Evolutionary conservation across 2,329 filamentous ascomycete species (phyloP), one percentile per base, ranked within the genome.

Genomic region (Neofusicoccum sp.): DNA sequence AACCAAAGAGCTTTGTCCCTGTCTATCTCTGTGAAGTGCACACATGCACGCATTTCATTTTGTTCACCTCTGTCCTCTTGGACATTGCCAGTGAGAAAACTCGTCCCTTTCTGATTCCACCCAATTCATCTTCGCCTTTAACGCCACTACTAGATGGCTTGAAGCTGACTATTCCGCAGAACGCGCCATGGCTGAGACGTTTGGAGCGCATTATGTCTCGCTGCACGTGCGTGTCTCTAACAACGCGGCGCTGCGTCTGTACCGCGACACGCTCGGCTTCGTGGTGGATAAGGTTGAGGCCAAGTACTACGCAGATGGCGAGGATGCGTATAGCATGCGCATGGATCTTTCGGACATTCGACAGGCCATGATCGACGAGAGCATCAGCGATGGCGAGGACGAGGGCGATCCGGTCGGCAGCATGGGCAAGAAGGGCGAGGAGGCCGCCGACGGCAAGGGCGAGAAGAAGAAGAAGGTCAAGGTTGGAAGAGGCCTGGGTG

Each of bases 301-400:
- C 54, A 95, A 93, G 80, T 97, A 97, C 85, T 99, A 99, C 76
- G 95, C 95, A 64, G 95, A 99, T 77, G 94, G 94, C 65, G 95
- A 99, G 81, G 92, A 99, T 80, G 95, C 95, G 41, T 97, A 88
- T 75, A 91, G 88, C 74, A 99, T 99, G 95, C 89, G 88, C 66
- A 90, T 97, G 76, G 90, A 98, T 72, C 84, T 99, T 47, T 78
- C 79, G 2, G 79, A 81, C 56, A 74, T 89, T 48, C 79, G 82
- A 61, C 80, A 85, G 64, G 81, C 83, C 68, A 83, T 90, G 12
- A 66, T 74, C 49, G 74, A 81, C 66, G 72, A 73, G 36, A 74
- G 72, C 39, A 73, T 71, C 45, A 71, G 65, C 8, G 71, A 71
- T 39, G 79, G 82, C 68, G 80, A 79, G 7, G 76, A 76, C 65